Conservation (phyloP, 2,329 filamentous ascomycete species). For the Nigrograna mackinnonii region DNA sequence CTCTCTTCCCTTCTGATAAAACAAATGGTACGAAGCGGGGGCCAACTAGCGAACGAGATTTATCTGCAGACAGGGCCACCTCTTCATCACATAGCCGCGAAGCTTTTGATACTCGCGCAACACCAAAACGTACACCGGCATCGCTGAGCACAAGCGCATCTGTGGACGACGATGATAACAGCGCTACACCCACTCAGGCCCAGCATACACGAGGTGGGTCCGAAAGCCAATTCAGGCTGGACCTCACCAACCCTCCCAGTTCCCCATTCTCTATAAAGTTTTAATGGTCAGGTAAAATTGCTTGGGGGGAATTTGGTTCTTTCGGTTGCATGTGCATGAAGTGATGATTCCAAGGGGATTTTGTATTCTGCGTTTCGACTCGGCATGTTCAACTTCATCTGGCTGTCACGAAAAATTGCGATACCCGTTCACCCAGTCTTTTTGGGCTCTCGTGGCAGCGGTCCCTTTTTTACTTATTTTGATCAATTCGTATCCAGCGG, state of each 20-base stretch:
- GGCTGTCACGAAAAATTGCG: slow-evolving; percentile 34
- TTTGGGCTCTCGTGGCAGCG: slow-evolving; percentile 32
- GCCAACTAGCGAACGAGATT: slow-evolving; percentile 23
- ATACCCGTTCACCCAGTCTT: slow-evolving; percentile 30
- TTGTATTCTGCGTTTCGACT: slow-evolving; percentile 26
- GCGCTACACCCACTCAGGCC: slow-evolving; percentile 37
- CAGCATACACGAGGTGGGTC: slow-evolving; percentile 34
- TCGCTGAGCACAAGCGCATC: slow-evolving; percentile 22
- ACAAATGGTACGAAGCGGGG: slow-evolving; percentile 23
- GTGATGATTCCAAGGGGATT: slow-evolving; percentile 19
- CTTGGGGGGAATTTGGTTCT: slow-evolving; percentile 1
- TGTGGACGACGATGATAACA: slow-evolving; percentile 32
- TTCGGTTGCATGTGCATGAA: slow-evolving; percentile 18
- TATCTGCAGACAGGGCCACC: slow-evolving; percentile 29
- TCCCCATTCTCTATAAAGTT: slow-evolving; percentile 44
- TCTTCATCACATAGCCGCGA: slow-evolving; percentile 35
- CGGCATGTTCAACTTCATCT: slow-evolving; percentile 30
- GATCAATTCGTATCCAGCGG: slow-evolving; percentile 28
- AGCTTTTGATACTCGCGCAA: slow-evolving; percentile 20
- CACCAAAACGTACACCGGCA: slow-evolving; percentile 26
- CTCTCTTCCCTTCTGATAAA: slow-evolving; percentile 24
- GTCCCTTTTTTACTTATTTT: slow-evolving; percentile 20
- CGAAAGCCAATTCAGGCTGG: slow-evolving; percentile 36
- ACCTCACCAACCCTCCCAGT: slow-evolving; percentile 37
- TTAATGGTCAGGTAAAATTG: slow-evolving; percentile 18